Conservation (phyloP, 148 eudicot genomes). For the Selenicereus undatus region DNA sequence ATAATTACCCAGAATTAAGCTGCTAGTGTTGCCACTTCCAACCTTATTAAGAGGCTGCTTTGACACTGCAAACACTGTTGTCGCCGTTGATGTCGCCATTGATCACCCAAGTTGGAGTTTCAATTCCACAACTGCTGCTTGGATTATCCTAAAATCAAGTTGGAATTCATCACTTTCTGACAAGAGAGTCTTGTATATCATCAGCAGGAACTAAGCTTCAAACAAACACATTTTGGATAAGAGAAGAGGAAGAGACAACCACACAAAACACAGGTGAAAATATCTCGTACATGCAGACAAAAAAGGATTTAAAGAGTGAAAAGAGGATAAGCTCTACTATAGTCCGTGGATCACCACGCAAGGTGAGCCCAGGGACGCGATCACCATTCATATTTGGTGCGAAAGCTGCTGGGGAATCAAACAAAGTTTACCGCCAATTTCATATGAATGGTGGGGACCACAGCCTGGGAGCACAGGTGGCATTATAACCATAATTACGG, state of each 20-base stretch:
- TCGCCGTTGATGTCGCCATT: slow-evolving; percentile 26
- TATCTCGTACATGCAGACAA: slow-evolving; percentile 11
- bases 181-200: slow-evolving; percentile 1
- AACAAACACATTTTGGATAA: slow-evolving; percentile 21
- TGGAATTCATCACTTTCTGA: neutral
- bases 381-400: no score
- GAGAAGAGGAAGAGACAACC: slow-evolving; percentile 21
- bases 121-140: slow-evolving; percentile 1
- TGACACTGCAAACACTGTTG: slow-evolving; percentile 25
- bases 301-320: neutral
- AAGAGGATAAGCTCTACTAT: no score
- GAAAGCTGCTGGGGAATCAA: no score
- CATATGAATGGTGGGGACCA: no score
- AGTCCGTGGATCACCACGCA: no score
- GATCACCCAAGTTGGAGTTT: neutral
- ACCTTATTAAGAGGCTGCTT: slow-evolving; percentile 11
- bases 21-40: slow-evolving; percentile 13
- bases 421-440: no score
- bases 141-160: neutral
- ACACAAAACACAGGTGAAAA: slow-evolving; percentile 18
- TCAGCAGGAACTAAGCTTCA: neutral
- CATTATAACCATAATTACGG: no score
- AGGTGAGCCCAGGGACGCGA: no score
- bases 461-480: no score
- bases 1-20: slow-evolving; percentile 17